Conservation (phyloP, 352 stramenopile genomes). For the Pseudoperonospora humuli region DNA sequence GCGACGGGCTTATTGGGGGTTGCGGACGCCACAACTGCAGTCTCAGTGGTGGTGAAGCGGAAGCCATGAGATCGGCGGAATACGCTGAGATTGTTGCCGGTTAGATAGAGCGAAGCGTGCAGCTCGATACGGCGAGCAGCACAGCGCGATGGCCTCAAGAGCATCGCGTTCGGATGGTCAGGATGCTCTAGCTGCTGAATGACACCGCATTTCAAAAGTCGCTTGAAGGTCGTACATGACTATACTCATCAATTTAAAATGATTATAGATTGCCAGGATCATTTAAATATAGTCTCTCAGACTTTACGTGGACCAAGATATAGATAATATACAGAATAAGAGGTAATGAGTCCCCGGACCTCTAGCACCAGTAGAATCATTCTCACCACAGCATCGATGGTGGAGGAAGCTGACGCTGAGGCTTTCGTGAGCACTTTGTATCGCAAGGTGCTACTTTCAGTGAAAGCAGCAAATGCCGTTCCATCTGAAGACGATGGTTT, state of each 20-base stretch:
- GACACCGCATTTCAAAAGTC: background rate
- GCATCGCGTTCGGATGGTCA: conserved; percentile 21
- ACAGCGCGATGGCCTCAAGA: conserved; percentile 10
- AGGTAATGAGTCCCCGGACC: background rate
- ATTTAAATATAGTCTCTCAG: background rate
- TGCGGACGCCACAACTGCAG: too few relatives aligned
- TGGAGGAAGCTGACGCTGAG: conserved; percentile 15
- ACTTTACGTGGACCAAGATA: background rate
- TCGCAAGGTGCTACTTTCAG: conserved; percentile 61
- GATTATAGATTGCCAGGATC: background rate
- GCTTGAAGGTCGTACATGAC: background rate
- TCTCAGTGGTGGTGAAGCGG: conserved; percentile 8
- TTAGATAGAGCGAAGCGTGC: background rate
- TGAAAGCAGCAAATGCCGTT: conserved; percentile 79
- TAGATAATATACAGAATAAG: background rate
- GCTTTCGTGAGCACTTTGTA: conserved; percentile 60
- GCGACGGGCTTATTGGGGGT: conserved; percentile 13
- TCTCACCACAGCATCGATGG: too few relatives aligned
- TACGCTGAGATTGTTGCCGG: background rate
- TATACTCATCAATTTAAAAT: background rate
- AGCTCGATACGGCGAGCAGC: conserved; percentile 13
- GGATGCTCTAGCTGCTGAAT: background rate
- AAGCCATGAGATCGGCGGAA: conserved; percentile 2
- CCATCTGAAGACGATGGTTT: conserved; percentile 77
- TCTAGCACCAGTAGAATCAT: too few relatives aligned